A percentile compares a stretch with the other conserved stretches of the same genome.
These are phyloP conservation scores for Protomyces pachydermus DNA, from an alignment of 1,139 yeast species.

Conservation along the genomic window DNA sequence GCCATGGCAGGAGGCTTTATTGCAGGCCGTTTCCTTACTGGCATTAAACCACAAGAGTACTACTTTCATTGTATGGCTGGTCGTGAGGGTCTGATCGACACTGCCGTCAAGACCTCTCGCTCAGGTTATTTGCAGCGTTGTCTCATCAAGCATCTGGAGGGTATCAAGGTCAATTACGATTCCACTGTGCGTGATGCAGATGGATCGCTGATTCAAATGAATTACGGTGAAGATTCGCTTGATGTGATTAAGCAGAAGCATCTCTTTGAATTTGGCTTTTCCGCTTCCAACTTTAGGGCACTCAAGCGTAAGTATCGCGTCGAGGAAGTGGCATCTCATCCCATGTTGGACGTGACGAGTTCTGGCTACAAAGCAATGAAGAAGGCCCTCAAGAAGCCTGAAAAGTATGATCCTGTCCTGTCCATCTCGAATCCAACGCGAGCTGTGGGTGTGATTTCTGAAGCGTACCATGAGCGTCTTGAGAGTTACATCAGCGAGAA, in stretches of 20 bases:
- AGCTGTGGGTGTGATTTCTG: conserved; percentile 89
- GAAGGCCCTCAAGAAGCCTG: conserved; percentile 69
- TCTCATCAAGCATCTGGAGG: conserved; percentile 95
- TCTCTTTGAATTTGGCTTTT: conserved; percentile 88
- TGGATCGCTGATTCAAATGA: conserved; percentile 85
- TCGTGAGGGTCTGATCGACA: conserved; percentile 98
- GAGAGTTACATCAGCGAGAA: conserved; percentile 62
- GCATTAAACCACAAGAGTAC: conserved; percentile 98
- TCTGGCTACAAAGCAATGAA: conserved; percentile 74
- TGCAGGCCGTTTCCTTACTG: conserved; percentile 95
- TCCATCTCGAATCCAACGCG: conserved; percentile 82
- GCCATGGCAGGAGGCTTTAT: conserved; percentile 99
- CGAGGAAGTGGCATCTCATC: conserved; percentile 76
- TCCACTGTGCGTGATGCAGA: conserved; percentile 94
- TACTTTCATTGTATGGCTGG: conserved; percentile 99
- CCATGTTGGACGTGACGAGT: conserved; percentile 85
- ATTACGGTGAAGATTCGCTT: conserved; percentile 95
- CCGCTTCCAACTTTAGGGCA: conserved; percentile 66
- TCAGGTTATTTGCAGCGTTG: conserved; percentile 99
- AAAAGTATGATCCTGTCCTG: conserved; percentile 85
- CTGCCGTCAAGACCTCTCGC: conserved; percentile 97
- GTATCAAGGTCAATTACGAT: conserved; percentile 91
- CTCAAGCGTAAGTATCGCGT: conserved; percentile 7
- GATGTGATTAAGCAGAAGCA: conserved; percentile 94
- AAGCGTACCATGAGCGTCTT: conserved; percentile 73